Percentiles rank a stretch among this genome's conserved stretches.
Evolutionary conservation across 371 early-diverging fungal species (phyloP).

Genomic region (Mortierella sp.): DNA sequence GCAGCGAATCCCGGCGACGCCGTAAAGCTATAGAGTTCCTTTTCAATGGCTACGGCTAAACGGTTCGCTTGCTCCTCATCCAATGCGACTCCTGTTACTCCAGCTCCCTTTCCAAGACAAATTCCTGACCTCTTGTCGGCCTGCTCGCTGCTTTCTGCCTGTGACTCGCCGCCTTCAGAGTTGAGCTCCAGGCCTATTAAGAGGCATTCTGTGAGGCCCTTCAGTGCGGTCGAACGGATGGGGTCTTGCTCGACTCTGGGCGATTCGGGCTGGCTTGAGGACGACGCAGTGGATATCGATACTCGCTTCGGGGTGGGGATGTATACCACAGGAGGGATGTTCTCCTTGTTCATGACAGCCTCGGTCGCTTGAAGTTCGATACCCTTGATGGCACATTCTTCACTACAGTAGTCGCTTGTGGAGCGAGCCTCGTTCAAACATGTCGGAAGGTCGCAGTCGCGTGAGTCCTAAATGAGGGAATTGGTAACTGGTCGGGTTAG

Average conservation of each 20-base stretch:
- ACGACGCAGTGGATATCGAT: constrained; percentile 13
- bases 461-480: constrained; percentile 30
- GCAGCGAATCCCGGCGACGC: constrained; percentile 52
- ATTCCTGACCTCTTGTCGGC: background rate
- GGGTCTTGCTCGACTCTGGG: constrained; percentile 66
- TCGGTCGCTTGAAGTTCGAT: constrained; percentile 47
- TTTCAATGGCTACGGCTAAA: constrained; percentile 42
- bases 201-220: constrained; percentile 62
- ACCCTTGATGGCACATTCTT: constrained; percentile 59
- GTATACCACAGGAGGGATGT: constrained; percentile 20
- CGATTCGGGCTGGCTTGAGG: constrained; percentile 32
- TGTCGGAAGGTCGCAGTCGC: constrained; percentile 49
- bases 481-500: background rate
- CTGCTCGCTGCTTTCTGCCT: constrained; percentile 1
- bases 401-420: constrained; percentile 56
- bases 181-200: constrained; percentile 36
- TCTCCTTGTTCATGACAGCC: constrained; percentile 36
- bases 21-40: constrained; percentile 49
- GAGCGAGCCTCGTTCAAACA: constrained; percentile 50
- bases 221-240: constrained; percentile 69
- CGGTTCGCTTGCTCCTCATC: constrained; percentile 22
- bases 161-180: constrained; percentile 4
- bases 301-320: constrained; percentile 27
- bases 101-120: background rate
- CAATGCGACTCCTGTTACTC: background rate